Evolutionary conservation across 169 alveolate genomes (phyloP).

Genomic region (Cryptosporidium muris): DNA sequence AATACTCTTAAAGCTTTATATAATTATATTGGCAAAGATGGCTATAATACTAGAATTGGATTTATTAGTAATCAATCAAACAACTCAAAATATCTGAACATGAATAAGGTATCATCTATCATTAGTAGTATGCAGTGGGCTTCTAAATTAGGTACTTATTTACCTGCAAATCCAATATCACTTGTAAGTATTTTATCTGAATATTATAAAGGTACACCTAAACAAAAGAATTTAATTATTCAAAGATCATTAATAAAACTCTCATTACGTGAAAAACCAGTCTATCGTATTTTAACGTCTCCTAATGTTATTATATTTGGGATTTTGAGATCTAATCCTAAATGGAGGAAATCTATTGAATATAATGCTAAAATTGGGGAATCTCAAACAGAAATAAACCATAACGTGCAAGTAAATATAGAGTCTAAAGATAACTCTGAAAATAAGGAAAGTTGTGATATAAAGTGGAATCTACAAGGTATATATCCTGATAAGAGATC

Average conservation of each 20-base stretch:
- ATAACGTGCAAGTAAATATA: slow-evolving; percentile 12
- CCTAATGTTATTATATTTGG: slow-evolving; percentile 44
- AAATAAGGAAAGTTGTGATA: too few relatives aligned
- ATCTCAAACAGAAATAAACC: neutral
- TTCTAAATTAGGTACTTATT: slow-evolving; percentile 34
- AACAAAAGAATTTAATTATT: slow-evolving; percentile 11
- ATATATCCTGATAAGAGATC: too few relatives aligned
- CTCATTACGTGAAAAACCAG: slow-evolving; percentile 57
- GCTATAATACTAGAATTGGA: slow-evolving; percentile 55
- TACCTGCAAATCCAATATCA: slow-evolving; percentile 71
- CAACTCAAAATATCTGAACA: neutral
- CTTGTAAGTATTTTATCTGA: slow-evolving; percentile 43
- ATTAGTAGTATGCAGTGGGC: slow-evolving; percentile 30
- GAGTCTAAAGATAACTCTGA: neutral
- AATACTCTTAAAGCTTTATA: slow-evolving; percentile 31
- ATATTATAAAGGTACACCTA: slow-evolving; percentile 7
- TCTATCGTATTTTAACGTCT: slow-evolving; percentile 47
- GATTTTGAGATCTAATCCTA: slow-evolving; percentile 38
- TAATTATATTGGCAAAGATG: slow-evolving; percentile 65
- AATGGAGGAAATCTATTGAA: slow-evolving; percentile 34
- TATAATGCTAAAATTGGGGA: neutral
- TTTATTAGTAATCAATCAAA: slow-evolving; percentile 19
- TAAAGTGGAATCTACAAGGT: too few relatives aligned
- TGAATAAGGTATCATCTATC: slow-evolving; percentile 2
- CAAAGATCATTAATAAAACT: slow-evolving; percentile 48